Evolutionary conservation across 176 grass and related monocot genomes (phyloP).

Genomic region (Ananas comosus): DNA sequence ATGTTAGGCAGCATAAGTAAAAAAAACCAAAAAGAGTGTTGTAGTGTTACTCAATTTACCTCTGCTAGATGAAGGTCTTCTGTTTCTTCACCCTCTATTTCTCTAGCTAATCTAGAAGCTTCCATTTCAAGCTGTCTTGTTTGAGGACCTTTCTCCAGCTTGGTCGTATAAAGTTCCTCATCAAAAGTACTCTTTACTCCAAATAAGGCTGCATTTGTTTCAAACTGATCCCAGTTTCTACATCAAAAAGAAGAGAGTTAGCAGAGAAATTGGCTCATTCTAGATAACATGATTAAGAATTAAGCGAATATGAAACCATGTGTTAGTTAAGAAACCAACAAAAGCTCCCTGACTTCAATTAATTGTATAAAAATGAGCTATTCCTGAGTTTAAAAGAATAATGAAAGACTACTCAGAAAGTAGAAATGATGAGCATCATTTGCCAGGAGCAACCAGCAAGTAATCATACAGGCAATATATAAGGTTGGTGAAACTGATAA

Average conservation of each 20-base stretch:
- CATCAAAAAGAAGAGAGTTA: not conserved
- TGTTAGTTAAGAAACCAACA: not conserved
- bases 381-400: not conserved
- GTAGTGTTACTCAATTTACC: conserved; percentile 30
- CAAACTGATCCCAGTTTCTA: conserved; percentile 98
- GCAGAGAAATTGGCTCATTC: not conserved
- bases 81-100: conserved; percentile 94
- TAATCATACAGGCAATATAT: not conserved
- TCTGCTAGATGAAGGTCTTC: conserved; percentile 92
- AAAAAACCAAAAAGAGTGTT: not conserved
- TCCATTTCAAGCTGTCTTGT: conserved; percentile 86
- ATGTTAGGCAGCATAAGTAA: not conserved
- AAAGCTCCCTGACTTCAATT: not conserved
- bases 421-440: not conserved
- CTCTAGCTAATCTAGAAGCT: conserved; percentile 80
- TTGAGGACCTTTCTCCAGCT: conserved; percentile 87
- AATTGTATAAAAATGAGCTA: not conserved
- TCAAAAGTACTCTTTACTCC: conserved; percentile 98
- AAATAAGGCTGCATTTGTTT: conserved; percentile 83
- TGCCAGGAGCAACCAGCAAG: not conserved
- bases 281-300: not conserved
- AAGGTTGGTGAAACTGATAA: not conserved
- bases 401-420: not conserved
- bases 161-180: conserved; percentile 98
- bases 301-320: not conserved